Evolutionary conservation across 371 early-diverging fungal species (phyloP).

Genomic region (Nosema muscidifuracis): DNA sequence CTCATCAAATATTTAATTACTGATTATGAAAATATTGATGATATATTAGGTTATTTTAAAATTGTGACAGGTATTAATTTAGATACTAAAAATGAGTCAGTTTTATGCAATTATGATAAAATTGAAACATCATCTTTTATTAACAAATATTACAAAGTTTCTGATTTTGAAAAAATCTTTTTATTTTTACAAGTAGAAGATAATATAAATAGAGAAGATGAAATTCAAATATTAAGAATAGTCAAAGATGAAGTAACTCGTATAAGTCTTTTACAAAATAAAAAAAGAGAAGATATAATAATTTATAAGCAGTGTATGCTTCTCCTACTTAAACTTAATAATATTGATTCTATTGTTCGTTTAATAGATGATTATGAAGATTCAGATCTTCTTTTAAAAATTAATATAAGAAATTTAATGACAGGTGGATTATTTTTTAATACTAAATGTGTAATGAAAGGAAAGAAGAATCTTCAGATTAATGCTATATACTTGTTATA

Average conservation of each 20-base stretch:
- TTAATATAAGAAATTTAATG: conserved; percentile 40
- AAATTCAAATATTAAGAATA: conserved; percentile 34
- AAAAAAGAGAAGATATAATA: no score
- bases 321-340: conserved; percentile 36
- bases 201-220: conserved; percentile 10
- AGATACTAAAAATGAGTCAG: neutral
- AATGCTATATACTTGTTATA: conserved; percentile 39
- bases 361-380: conserved; percentile 47
- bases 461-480: conserved; percentile 8
- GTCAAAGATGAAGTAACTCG: conserved; percentile 45
- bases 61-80: conserved; percentile 13
- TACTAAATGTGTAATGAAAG: conserved; percentile 1
- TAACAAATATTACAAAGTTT: conserved; percentile 22
- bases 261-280: neutral
- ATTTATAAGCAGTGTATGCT: conserved; percentile 44
- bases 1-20: conserved; percentile 37
- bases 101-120: conserved; percentile 27
- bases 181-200: conserved; percentile 43
- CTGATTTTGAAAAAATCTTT: conserved; percentile 49
- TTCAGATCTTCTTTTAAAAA: conserved; percentile 32
- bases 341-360: conserved; percentile 47
- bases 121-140: conserved; percentile 36
- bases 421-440: conserved; percentile 50
- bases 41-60: conserved; percentile 47
- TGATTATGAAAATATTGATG: conserved; percentile 42